phyloP scores from a whole-genome alignment of 257 asterid species.

The Verbascum thapsus region DNA sequence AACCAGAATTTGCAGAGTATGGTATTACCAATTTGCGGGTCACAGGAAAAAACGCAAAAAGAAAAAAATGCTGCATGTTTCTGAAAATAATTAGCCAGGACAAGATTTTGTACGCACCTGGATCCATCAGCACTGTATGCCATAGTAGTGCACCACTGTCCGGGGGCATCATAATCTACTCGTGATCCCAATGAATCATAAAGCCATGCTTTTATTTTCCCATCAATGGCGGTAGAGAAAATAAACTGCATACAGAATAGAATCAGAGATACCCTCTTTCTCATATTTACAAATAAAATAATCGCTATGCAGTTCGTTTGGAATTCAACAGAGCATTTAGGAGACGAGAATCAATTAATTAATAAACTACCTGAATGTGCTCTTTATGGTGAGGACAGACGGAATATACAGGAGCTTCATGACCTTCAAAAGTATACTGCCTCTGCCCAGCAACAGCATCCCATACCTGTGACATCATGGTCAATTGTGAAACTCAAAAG shows the following conservation, averaged over 20 bases:
- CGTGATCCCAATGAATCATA: conserved; percentile 96
- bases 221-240: conserved; percentile 97
- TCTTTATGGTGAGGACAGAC: conserved; percentile 93
- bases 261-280: conserved; percentile 39
- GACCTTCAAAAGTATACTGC: conserved; percentile 82
- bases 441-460: conserved; percentile 83
- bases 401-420: conserved; percentile 91
- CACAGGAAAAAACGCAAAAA: no score
- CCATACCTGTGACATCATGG: conserved; percentile 66
- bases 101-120: conserved; percentile 51
- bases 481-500: conserved; percentile 21
- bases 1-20: no score
- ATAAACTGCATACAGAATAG: conserved; percentile 70
- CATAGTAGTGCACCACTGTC: conserved; percentile 98
- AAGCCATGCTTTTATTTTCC: conserved; percentile 98
- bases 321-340: conserved; percentile 18
- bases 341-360: conserved; percentile 1
- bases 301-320: conserved; percentile 14
- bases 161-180: conserved; percentile 99
- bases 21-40: no score
- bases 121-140: conserved; percentile 98
- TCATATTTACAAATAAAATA: conserved; percentile 20
- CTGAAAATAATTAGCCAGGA: conserved; percentile 23
- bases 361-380: conserved; percentile 66
- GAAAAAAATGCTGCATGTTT: background rate